Evolutionary conservation across 164 flowering plant genomes (phyloP).

Genomic region (Vitis amurensis): DNA sequence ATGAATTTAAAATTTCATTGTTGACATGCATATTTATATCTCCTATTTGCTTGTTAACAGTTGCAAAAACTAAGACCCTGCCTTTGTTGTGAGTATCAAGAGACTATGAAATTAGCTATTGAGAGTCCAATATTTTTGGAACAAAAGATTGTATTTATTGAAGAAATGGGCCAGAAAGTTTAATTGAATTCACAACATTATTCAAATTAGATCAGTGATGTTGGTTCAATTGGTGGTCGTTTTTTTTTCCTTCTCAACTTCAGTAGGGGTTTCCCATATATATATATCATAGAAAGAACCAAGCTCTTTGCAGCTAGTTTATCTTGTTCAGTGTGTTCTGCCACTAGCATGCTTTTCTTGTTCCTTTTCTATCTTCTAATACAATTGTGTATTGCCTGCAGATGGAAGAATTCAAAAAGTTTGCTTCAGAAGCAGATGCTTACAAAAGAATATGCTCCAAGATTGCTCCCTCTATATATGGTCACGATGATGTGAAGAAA

Average conservation of each 20-base stretch:
- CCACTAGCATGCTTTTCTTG: too few species aligned
- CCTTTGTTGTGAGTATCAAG: not conserved
- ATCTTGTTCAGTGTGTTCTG: too few species aligned
- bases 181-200: too few species aligned
- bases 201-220: too few species aligned
- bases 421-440: slow-evolving; percentile 70
- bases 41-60: not conserved
- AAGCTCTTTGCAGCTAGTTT: too few species aligned
- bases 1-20: not conserved
- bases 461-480: slow-evolving; percentile 97
- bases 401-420: slow-evolving; percentile 88
- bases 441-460: slow-evolving; percentile 76
- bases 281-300: too few species aligned
- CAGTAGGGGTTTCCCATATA: too few species aligned
- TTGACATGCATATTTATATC: not conserved
- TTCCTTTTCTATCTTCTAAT: not conserved
- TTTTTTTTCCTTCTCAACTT: too few species aligned
- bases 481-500: slow-evolving; percentile 92
- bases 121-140: not conserved
- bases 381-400: slow-evolving; percentile 18
- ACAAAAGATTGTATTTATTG: too few species aligned
- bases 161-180: too few species aligned
- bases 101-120: not conserved
- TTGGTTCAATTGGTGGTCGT: too few species aligned
- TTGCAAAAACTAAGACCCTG: too few species aligned